Evolutionary conservation across 1,139 yeast species (phyloP).

Genomic region (Debaryomyces subglobosus): DNA sequence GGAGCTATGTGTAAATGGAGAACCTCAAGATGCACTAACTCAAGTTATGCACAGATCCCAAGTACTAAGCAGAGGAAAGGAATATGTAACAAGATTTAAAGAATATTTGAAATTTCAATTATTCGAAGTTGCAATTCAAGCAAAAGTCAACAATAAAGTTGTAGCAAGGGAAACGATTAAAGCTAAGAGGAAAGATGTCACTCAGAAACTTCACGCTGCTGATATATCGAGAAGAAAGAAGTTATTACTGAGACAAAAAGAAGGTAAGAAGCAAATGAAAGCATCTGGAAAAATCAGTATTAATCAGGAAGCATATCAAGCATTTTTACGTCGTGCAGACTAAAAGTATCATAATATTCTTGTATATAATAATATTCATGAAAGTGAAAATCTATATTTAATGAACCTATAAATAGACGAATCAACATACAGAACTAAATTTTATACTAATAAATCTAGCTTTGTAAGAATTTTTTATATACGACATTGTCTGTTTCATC

Average conservation of each 20-base stretch:
- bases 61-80: conserved; percentile 71
- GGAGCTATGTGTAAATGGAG: conserved; percentile 88
- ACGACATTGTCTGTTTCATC: conserved; percentile 88
- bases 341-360: conserved; percentile 9
- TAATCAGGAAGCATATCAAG: conserved; percentile 83
- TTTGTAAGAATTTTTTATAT: conserved; percentile 67
- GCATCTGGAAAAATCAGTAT: conserved; percentile 76
- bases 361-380: conserved; percentile 4
- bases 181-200: conserved; percentile 90
- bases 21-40: conserved; percentile 88
- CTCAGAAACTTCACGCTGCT: conserved; percentile 90
- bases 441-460: conserved; percentile 3
- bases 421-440: background rate
- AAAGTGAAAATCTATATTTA: conserved; percentile 3
- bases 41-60: conserved; percentile 86
- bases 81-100: conserved; percentile 81
- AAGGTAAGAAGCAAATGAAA: conserved; percentile 87
- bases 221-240: conserved; percentile 91
- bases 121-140: conserved; percentile 92
- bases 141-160: conserved; percentile 78
- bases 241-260: conserved; percentile 84
- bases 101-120: conserved; percentile 79
- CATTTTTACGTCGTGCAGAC: conserved; percentile 51
- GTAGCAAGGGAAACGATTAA: conserved; percentile 92
- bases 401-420: background rate